Conservation (phyloP, 345 rosid genomes). For the Eutrema heterophyllum region DNA sequence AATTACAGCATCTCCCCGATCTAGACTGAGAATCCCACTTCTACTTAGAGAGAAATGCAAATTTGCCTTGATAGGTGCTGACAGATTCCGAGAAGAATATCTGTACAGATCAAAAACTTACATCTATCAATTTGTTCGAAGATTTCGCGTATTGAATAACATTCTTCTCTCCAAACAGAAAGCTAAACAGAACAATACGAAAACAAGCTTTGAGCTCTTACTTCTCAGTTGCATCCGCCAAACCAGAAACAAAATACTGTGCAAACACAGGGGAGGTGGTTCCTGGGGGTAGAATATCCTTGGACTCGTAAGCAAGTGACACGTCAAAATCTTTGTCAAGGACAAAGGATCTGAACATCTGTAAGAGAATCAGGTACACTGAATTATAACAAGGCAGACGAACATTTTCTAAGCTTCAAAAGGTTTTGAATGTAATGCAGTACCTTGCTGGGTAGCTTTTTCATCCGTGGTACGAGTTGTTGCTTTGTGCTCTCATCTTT, state of each 20-base stretch:
- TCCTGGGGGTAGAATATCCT: constrained; percentile 78
- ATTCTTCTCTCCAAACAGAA: background rate
- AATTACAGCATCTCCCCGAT: constrained; percentile 89
- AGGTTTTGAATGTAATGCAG: background rate
- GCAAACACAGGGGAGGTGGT: constrained; percentile 62
- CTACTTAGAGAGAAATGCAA: constrained; percentile 92
- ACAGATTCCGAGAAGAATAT: constrained; percentile 84
- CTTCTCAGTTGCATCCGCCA: constrained; percentile 77
- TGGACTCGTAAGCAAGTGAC: constrained; percentile 75
- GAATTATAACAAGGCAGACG: constrained; percentile 16
- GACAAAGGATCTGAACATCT: constrained; percentile 85
- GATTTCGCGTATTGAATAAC: background rate
- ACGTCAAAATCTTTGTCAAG: constrained; percentile 87
- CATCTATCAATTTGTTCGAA: background rate
- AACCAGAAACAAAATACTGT: constrained; percentile 76
- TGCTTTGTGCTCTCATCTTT: constrained; percentile 71
- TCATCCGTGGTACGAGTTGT: constrained; percentile 84
- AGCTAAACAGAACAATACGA: background rate
- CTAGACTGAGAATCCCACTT: constrained; percentile 84
- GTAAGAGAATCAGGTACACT: constrained; percentile 27
- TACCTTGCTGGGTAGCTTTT: constrained; percentile 97
- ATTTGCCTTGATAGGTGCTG: constrained; percentile 89
- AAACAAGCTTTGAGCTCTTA: constrained; percentile 36
- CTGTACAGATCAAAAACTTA: constrained; percentile 33
- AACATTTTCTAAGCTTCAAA: background rate